A percentile compares a stretch with the other conserved stretches of the same genome.
Conservation (phyloP, 2,329 filamentous ascomycete genomes). For the Cladosporium colombiae region DNA sequence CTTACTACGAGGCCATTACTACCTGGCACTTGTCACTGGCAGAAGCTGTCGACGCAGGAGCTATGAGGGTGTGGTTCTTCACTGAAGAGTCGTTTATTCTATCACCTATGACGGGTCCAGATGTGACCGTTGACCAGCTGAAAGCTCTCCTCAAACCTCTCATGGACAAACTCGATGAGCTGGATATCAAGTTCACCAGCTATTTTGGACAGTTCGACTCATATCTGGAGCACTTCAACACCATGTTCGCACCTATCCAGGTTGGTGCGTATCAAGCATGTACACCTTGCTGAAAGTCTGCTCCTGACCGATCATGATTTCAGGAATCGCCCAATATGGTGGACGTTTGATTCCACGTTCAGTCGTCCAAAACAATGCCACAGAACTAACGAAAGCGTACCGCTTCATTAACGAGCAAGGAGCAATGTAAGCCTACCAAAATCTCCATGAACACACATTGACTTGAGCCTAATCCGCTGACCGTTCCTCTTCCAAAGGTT, state of each 20-base stretch:
- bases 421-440: slow-evolving; percentile 22
- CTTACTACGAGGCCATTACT: slow-evolving; percentile 53
- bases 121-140: slow-evolving; percentile 47
- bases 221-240: slow-evolving; percentile 39
- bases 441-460: too few species aligned
- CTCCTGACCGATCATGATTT: neutral
- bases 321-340: slow-evolving; percentile 26
- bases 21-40: slow-evolving; percentile 50
- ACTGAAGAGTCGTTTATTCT: slow-evolving; percentile 54
- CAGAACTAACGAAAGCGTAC: slow-evolving; percentile 35
- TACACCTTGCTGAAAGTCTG: too few species aligned
- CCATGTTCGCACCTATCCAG: slow-evolving; percentile 35
- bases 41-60: slow-evolving; percentile 52
- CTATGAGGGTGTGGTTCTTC: slow-evolving; percentile 53
- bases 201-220: slow-evolving; percentile 35
- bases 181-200: slow-evolving; percentile 38
- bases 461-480: too few species aligned
- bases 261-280: slow-evolving; percentile 28
- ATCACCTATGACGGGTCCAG: slow-evolving; percentile 50
- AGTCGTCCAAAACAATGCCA: slow-evolving; percentile 26
- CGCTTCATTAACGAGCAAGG: slow-evolving; percentile 40
- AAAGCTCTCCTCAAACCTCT: slow-evolving; percentile 51
- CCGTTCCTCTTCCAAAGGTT: too few species aligned
- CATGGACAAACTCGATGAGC: slow-evolving; percentile 41
- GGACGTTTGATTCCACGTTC: slow-evolving; percentile 40